phyloP scores from a whole-genome alignment of 129 eudicot genomes.

The Calendula officinalis region DNA sequence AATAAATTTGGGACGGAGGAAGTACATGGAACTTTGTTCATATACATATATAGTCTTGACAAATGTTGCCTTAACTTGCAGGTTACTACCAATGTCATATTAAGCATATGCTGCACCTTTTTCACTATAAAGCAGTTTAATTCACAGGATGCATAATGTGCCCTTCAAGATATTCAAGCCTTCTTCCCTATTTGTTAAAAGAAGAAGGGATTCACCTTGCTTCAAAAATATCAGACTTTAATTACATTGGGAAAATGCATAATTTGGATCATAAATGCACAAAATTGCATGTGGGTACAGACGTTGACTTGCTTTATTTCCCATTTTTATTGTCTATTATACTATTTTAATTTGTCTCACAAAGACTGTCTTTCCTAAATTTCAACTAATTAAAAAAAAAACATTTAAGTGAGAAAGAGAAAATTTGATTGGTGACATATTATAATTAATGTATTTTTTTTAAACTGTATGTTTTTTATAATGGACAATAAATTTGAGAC shows the following conservation, averaged over 20 bases:
- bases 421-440: too few species aligned
- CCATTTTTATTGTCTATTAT: too few species aligned
- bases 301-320: constrained; percentile 25
- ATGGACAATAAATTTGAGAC: too few species aligned
- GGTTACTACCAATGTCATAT: constrained; percentile 1
- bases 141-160: constrained; percentile 32
- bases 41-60: background rate
- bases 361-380: too few species aligned
- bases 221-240: constrained; percentile 4
- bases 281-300: constrained; percentile 19
- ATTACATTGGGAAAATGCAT: constrained; percentile 20
- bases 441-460: too few species aligned
- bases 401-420: too few species aligned
- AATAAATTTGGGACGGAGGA: too few species aligned
- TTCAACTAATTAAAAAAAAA: too few species aligned
- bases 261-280: constrained; percentile 15
- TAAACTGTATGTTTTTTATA: too few species aligned
- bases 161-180: constrained; percentile 18
- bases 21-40: background rate
- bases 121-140: constrained; percentile 16
- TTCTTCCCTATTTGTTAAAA: constrained; percentile 18
- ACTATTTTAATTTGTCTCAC: too few species aligned
- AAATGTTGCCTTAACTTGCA: constrained; percentile 3
- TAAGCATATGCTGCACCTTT: constrained; percentile 16
- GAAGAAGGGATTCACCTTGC: constrained; percentile 25